phyloP scores from a whole-genome alignment of 1,284 basidiomycete species.

The Mycosarcoma maydis region DNA sequence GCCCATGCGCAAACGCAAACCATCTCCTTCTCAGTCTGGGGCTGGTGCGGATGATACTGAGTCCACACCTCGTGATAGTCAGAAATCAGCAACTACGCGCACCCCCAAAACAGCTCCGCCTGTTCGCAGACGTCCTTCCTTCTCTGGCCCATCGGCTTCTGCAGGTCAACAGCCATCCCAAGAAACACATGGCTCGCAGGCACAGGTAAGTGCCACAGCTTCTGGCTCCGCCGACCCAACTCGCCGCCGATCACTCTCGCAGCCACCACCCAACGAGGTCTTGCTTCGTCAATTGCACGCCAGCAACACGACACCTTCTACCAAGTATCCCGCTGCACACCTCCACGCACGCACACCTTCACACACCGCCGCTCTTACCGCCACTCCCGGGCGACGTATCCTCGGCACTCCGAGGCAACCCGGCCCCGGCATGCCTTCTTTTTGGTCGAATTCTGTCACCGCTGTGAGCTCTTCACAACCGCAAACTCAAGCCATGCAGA shows the following conservation, averaged over 20 bases:
- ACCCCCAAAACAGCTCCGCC: constrained; percentile 30
- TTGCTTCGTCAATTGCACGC: constrained; percentile 38
- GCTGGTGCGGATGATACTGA: constrained; percentile 10
- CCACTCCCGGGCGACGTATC: constrained; percentile 30
- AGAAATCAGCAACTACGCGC: constrained; percentile 24
- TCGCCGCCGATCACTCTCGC: constrained; percentile 42
- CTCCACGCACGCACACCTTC: constrained; percentile 26
- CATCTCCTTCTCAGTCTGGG: constrained; percentile 3
- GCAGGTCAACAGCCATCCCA: constrained; percentile 2
- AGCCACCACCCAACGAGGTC: constrained; percentile 46
- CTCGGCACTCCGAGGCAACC: constrained; percentile 33
- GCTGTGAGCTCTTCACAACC: constrained; percentile 1
- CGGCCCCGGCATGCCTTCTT: constrained; percentile 12
- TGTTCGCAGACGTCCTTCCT: constrained; percentile 7
- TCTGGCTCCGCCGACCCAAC: constrained; percentile 1
- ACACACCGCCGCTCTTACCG: constrained; percentile 9
- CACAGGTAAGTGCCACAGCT: constrained; percentile 2
- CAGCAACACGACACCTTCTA: constrained; percentile 28
- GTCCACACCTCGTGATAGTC: constrained; percentile 16
- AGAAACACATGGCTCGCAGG: background rate
- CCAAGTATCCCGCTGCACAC: constrained; percentile 20
- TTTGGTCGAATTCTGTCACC: constrained; percentile 12
- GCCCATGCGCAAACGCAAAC: constrained; percentile 32
- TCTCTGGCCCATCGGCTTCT: constrained; percentile 5
- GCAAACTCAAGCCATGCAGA: constrained; percentile 29